These are phyloP conservation scores for Westerdykella sp. DNA, from an alignment of 2,329 filamentous ascomycete genomes.

Conservation along the genomic window DNA sequence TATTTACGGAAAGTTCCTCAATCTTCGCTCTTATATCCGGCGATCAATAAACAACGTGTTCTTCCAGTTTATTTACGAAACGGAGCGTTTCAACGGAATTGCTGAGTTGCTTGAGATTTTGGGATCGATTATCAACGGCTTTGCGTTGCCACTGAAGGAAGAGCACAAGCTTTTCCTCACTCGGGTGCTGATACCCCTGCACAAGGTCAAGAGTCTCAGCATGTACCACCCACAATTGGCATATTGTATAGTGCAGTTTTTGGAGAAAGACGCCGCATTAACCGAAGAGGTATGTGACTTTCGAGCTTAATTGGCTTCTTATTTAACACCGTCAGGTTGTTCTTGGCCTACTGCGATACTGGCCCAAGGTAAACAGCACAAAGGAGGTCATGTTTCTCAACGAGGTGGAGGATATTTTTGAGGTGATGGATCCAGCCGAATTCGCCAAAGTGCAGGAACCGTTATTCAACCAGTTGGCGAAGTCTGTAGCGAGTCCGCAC, in stretches of 20 bases:
- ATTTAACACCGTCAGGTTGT: conserved; percentile 60
- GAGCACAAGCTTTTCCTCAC: conserved; percentile 98
- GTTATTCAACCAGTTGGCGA: conserved; percentile 92
- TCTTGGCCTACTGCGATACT: conserved; percentile 87
- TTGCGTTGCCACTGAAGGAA: conserved; percentile 92
- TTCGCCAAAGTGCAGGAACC: conserved; percentile 99
- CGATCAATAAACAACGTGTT: conserved; percentile 99
- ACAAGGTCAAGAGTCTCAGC: conserved; percentile 98
- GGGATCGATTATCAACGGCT: conserved; percentile 98
- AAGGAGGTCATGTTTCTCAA: conserved; percentile 99
- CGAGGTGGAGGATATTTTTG: conserved; percentile 98
- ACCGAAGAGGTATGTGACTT: conserved; percentile 75
- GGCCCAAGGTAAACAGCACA: conserved; percentile 99
- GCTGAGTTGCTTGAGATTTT: conserved; percentile 94
- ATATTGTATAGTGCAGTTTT: conserved; percentile 97
- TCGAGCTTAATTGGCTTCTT: conserved; percentile 4
- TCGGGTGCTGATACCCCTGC: conserved; percentile 81
- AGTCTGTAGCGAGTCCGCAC: conserved; percentile 95
- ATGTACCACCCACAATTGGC: conserved; percentile 99
- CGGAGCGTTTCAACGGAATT: conserved; percentile 96
- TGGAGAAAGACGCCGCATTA: conserved; percentile 93
- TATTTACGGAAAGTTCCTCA: conserved; percentile 98
- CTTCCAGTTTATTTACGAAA: conserved; percentile 99
- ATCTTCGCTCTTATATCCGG: conserved; percentile 92
- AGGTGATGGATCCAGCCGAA: conserved; percentile 98